These are phyloP conservation scores for Fraxinus sp. DNA, from an alignment of 305 asterid genomes.

Conservation along the genomic window DNA sequence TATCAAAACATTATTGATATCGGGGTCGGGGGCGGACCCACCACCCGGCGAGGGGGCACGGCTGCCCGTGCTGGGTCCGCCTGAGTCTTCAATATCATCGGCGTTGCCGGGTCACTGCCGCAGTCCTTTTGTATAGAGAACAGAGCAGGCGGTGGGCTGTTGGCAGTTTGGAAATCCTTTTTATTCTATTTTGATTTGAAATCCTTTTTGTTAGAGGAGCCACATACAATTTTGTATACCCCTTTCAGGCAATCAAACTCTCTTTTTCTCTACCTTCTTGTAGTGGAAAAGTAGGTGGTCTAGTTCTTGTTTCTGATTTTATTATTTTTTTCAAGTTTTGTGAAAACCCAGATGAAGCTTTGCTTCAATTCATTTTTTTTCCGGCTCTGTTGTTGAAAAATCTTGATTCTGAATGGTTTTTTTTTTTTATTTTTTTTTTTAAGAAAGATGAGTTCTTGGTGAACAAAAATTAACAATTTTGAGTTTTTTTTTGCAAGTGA, in stretches of 20 bases:
- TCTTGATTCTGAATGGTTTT: background rate
- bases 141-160: too few species aligned
- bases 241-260: constrained; percentile 40
- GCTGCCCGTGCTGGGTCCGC: too few species aligned
- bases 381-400: background rate
- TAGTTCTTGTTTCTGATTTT: background rate
- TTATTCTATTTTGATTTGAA: too few species aligned
- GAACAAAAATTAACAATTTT: background rate
- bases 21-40: too few species aligned
- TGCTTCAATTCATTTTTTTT: background rate
- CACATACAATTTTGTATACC: constrained; percentile 47
- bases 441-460: constrained; percentile 4
- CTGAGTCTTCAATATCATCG: too few species aligned
- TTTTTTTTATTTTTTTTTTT: background rate
- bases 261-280: background rate
- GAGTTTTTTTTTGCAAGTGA: background rate
- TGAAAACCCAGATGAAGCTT: constrained; percentile 8
- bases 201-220: constrained; percentile 12
- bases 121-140: too few species aligned
- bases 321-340: background rate
- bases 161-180: too few species aligned
- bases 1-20: too few species aligned
- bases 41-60: too few species aligned
- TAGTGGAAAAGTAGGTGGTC: constrained; percentile 21
- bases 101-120: too few species aligned